Percentiles rank a stretch among this genome's conserved stretches.
phyloP scores from a whole-genome alignment of 129 eudicot species.

The Centaurea solstitialis region DNA sequence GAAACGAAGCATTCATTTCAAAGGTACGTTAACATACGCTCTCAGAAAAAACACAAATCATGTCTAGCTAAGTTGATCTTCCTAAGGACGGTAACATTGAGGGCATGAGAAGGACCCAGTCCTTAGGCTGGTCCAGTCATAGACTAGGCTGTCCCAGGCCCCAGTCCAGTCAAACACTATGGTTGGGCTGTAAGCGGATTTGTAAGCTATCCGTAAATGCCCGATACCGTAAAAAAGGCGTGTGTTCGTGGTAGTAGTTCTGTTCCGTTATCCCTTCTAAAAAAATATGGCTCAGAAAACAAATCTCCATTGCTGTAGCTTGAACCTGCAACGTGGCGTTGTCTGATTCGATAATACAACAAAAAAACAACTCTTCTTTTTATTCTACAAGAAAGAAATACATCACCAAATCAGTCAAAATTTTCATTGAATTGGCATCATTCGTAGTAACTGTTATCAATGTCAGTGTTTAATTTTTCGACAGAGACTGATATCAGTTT shows the following conservation, averaged over 20 bases:
- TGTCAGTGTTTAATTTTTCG: constrained; percentile 30
- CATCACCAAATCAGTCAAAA: constrained; percentile 20
- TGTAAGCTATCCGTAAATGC: too few relatives aligned
- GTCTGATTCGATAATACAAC: neutral
- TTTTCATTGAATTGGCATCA: constrained; percentile 34
- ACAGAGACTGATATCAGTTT: constrained; percentile 34
- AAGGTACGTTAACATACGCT: constrained; percentile 55
- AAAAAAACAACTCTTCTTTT: neutral
- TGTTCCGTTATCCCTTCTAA: too few relatives aligned
- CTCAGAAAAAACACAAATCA: constrained; percentile 12
- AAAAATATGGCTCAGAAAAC: too few relatives aligned
- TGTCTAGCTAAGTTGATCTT: too few relatives aligned
- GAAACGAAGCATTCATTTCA: constrained; percentile 69
- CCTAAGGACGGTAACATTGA: too few relatives aligned
- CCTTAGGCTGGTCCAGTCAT: too few relatives aligned
- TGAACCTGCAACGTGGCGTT: constrained; percentile 19
- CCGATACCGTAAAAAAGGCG: too few relatives aligned
- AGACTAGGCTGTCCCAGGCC: too few relatives aligned
- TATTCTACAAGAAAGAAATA: neutral
- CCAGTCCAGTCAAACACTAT: too few relatives aligned
- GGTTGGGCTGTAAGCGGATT: too few relatives aligned
- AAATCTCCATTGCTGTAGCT: constrained; percentile 26
- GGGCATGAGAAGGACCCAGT: too few relatives aligned
- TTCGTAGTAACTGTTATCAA: constrained; percentile 29
- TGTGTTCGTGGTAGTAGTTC: too few relatives aligned